Evolutionary conservation across 1,284 basidiomycete genomes (phyloP), one percentile per base, ranked within the genome.

Genomic region (Fereydounia khargensis): DNA sequence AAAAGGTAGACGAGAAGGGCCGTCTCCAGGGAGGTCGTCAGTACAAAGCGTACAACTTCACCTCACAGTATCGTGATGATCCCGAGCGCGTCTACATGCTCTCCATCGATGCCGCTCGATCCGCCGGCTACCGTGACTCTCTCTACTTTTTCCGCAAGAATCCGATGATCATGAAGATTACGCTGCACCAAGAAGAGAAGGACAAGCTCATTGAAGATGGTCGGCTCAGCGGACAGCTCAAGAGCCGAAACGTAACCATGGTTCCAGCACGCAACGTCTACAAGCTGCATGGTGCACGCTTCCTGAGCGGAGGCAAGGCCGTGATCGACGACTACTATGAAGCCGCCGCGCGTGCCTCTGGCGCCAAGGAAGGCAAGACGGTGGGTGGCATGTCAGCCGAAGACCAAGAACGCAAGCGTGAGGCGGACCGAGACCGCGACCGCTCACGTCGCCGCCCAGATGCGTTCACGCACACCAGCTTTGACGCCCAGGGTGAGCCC

Each of bases 291-390:
- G 94, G 95, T 11, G 86, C 90, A 5, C 88, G 90, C 67, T 88
- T 88, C 80, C 81, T 98, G 41, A 79, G 87, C 54, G 85, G 91
- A 39, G 94, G 92, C 3, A 82, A 84, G 68, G 90, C 89, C 83
- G 86, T 97, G 3, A 82, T 84, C 16, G 94, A 98, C 73, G 94
- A 98, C 78, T 98, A 98, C 77, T 90, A 91, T 78, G 90, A 95
- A 78, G 86, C 86, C 32, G 86, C 86, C 46, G 84, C 83, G 0
- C 80, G 86, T 1, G 83, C 82, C 17, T 65, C 60, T 2, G 70
- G 69, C 22, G 60, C 58, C 47, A 50, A 62, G 41, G 75, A 76
- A 39, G 75, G 71, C 40, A 70, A 70, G 37, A 43, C 51, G n/a
- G 70, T 70, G 9, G 66, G 59, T 32, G 58, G 56, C 28, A 57